Percentiles rank a stretch among this genome's conserved stretches.
phyloP scores from a whole-genome alignment of 805 yeast genomes.

The Priceomyces medius region DNA sequence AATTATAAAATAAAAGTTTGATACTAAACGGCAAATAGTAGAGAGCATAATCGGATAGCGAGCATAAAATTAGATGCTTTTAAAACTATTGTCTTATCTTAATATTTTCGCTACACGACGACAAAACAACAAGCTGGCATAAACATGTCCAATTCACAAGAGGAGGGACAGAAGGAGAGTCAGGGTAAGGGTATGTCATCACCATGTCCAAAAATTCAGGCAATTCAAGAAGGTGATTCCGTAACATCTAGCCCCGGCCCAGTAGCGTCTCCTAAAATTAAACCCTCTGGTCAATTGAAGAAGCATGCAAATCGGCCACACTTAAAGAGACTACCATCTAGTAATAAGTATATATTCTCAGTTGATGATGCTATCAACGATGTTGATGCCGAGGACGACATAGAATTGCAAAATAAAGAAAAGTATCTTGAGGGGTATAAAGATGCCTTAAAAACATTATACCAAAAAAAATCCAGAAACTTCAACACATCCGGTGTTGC shows the following conservation, averaged over 20 bases:
- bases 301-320: constrained; percentile 30
- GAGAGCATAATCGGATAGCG: neutral
- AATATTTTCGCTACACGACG: neutral
- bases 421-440: constrained; percentile 67
- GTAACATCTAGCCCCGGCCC: constrained; percentile 8
- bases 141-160: constrained; percentile 1
- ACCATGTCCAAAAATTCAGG: constrained; percentile 2
- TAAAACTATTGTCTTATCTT: neutral
- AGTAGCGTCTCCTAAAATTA: constrained; percentile 14
- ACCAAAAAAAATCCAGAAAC: constrained; percentile 18
- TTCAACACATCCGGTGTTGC: neutral
- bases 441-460: constrained; percentile 58
- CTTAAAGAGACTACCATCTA: constrained; percentile 25
- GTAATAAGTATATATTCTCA: constrained; percentile 51
- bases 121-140: neutral
- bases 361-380: constrained; percentile 84
- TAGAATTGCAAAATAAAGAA: constrained; percentile 39
- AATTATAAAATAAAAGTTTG: neutral
- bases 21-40: too few species aligned
- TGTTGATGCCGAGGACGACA: constrained; percentile 50
- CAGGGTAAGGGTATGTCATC: constrained; percentile 3
- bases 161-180: neutral
- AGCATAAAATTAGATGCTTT: neutral
- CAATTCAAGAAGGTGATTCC: constrained; percentile 1
- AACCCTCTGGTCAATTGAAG: constrained; percentile 12